These are phyloP conservation scores for Salix dunnii DNA, from an alignment of 345 rosid genomes.

Conservation along the genomic window DNA sequence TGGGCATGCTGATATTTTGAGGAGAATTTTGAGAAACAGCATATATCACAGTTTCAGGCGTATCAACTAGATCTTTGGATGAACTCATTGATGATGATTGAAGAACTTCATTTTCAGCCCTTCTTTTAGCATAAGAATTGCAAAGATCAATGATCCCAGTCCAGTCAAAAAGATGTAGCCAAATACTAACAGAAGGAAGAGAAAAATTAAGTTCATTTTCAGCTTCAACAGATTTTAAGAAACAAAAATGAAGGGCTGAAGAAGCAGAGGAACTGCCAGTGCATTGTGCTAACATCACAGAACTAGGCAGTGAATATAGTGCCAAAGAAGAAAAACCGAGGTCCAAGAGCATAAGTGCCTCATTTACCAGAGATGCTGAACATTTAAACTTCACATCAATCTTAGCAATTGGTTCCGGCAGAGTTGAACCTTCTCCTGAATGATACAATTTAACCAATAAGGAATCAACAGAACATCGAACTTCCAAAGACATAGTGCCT, in stretches of 20 bases:
- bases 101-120: constrained; percentile 24
- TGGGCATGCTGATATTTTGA: constrained; percentile 23
- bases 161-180: constrained; percentile 69
- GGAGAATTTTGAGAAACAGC: constrained; percentile 29
- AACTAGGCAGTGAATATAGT: constrained; percentile 45
- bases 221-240: constrained; percentile 36
- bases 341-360: constrained; percentile 39
- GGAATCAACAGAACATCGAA: constrained; percentile 49
- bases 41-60: constrained; percentile 10
- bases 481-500: constrained; percentile 33
- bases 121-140: constrained; percentile 35
- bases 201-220: constrained; percentile 42
- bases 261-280: constrained; percentile 30
- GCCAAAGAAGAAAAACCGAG: constrained; percentile 44
- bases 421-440: constrained; percentile 31
- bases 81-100: constrained; percentile 27
- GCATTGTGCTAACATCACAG: constrained; percentile 61
- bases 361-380: constrained; percentile 55
- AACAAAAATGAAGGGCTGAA: constrained; percentile 46
- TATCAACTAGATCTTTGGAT: constrained; percentile 15
- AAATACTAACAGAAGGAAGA: constrained; percentile 71
- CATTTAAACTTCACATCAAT: constrained; percentile 52
- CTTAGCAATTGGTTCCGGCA: constrained; percentile 54
- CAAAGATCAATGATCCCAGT: constrained; percentile 40
- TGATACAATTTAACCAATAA: constrained; percentile 39